Evolutionary conservation across 2,329 filamentous ascomycete genomes (phyloP).

Genomic region (Talaromyces sp.): DNA sequence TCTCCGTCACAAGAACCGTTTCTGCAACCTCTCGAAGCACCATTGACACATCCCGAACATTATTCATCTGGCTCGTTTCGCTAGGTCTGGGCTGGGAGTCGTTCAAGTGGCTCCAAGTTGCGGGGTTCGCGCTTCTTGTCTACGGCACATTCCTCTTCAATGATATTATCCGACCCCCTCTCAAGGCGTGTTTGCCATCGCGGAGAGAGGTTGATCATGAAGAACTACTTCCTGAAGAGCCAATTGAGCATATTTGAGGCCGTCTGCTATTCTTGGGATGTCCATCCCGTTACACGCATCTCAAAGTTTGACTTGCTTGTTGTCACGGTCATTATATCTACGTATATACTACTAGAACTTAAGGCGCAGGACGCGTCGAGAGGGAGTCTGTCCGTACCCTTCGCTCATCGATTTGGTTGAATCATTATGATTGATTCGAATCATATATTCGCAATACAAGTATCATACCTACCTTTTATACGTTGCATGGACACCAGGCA

Average conservation of each 20-base stretch:
- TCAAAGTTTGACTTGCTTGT: too few species aligned
- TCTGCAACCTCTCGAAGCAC: constrained; percentile 91
- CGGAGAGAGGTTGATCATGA: constrained; percentile 28
- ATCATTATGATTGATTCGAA: background rate
- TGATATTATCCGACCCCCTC: constrained; percentile 78
- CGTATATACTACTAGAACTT: background rate
- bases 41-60: constrained; percentile 89
- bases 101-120: constrained; percentile 94
- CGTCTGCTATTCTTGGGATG: background rate
- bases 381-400: background rate
- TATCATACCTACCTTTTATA: background rate
- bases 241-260: constrained; percentile 63
- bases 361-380: background rate
- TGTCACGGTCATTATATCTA: background rate
- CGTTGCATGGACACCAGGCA: background rate
- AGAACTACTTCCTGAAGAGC: constrained; percentile 69
- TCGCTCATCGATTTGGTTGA: background rate
- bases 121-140: constrained; percentile 81
- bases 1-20: constrained; percentile 83
- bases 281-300: background rate
- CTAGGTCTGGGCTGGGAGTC: constrained; percentile 91
- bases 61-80: constrained; percentile 97
- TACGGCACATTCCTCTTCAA: constrained; percentile 98
- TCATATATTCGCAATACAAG: too few species aligned
- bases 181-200: constrained; percentile 60